A percentile compares a stretch with the other conserved stretches of the same genome.
phyloP scores from a whole-genome alignment of 768 basidiomycete genomes.

The Cyathus striatus region DNA sequence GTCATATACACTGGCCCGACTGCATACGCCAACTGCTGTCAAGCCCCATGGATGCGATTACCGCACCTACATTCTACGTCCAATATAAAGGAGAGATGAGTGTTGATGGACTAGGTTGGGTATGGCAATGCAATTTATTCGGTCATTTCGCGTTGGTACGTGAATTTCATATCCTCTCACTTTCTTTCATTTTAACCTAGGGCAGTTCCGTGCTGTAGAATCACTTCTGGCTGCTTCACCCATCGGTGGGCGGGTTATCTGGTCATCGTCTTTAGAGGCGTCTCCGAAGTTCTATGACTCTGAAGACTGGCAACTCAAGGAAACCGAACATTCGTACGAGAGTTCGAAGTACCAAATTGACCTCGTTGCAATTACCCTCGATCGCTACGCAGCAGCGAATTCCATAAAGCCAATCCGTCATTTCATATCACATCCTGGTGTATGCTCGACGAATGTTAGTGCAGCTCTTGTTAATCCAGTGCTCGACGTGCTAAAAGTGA shows the following conservation, averaged over 20 bases:
- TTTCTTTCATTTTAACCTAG: slow-evolving; percentile 34
- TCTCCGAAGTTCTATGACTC: slow-evolving; percentile 47
- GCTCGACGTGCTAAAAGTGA: slow-evolving; percentile 41
- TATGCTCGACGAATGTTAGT: slow-evolving; percentile 62
- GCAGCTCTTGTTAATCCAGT: slow-evolving; percentile 38
- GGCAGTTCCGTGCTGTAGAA: slow-evolving; percentile 61
- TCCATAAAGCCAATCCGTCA: slow-evolving; percentile 39
- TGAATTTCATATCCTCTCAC: slow-evolving; percentile 53
- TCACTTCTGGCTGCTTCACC: slow-evolving; percentile 42
- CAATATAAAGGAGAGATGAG: slow-evolving; percentile 58
- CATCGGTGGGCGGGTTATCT: slow-evolving; percentile 59
- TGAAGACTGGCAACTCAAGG: slow-evolving; percentile 68
- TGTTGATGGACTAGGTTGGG: slow-evolving; percentile 68
- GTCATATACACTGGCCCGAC: slow-evolving; percentile 45
- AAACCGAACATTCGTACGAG: slow-evolving; percentile 62
- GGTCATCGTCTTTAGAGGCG: slow-evolving; percentile 75
- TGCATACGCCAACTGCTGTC: slow-evolving; percentile 44
- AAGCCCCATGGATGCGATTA: slow-evolving; percentile 46
- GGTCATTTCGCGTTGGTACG: slow-evolving; percentile 75
- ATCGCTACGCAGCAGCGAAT: slow-evolving; percentile 32
- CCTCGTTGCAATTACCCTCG: slow-evolving; percentile 53
- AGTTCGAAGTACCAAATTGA: slow-evolving; percentile 76
- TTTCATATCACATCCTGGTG: slow-evolving; percentile 63
- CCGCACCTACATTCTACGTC: slow-evolving; percentile 48
- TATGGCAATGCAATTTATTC: slow-evolving; percentile 85